A percentile compares a stretch with the other conserved stretches of the same genome.
phyloP scores from a whole-genome alignment of 345 rosid species.

The Populus pruinosa region DNA sequence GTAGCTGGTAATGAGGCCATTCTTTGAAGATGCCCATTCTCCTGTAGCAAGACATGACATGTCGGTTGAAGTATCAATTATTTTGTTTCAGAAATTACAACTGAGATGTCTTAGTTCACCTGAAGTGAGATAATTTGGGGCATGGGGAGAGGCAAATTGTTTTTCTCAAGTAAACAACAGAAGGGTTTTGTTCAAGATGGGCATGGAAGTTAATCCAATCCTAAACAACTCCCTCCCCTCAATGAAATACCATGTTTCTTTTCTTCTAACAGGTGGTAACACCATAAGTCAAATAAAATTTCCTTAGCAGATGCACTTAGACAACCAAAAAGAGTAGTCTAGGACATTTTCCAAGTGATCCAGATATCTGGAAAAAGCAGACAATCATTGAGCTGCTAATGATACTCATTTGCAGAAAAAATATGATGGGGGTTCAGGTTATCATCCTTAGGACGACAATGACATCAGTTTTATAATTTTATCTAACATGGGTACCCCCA shows the following conservation, averaged over 20 bases:
- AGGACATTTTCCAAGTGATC: background rate
- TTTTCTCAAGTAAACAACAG: background rate
- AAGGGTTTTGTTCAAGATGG: background rate
- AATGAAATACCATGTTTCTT: background rate
- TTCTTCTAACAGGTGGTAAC: background rate
- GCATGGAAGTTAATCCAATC: background rate
- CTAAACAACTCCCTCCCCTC: background rate
- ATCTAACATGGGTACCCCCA: background rate
- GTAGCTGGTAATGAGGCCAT: slow-evolving; percentile 58
- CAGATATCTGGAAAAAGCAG: too few species aligned
- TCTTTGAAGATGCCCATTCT: slow-evolving; percentile 71
- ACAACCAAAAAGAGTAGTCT: background rate
- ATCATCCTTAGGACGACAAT: background rate
- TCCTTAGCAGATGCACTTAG: background rate
- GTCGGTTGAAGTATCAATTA: background rate
- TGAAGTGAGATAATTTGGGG: background rate
- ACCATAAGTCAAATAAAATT: background rate
- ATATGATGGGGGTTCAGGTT: background rate
- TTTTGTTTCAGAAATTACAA: background rate
- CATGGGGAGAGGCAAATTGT: background rate
- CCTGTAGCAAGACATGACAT: slow-evolving; percentile 45
- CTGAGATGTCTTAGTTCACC: background rate
- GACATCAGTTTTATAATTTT: background rate
- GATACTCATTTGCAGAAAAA: background rate
- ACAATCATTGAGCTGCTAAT: background rate